Conservation (phyloP, 2,329 filamentous ascomycete species). For the Bertia moriformis region DNA sequence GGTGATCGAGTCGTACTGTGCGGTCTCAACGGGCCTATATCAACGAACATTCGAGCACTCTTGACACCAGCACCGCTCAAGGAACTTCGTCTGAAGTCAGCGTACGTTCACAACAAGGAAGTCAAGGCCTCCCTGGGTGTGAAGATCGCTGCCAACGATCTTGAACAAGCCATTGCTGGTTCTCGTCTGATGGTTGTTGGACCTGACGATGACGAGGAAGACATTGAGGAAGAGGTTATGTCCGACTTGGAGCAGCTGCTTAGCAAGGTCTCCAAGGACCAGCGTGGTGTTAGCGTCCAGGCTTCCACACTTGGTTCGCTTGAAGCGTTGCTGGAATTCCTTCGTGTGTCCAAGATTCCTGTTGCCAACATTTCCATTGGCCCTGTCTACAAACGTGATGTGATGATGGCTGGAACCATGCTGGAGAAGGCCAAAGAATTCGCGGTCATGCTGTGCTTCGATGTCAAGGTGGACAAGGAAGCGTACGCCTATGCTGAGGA, state of each 20-base stretch:
- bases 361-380: conserved; percentile 95
- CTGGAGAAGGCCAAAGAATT: conserved; percentile 87
- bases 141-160: conserved; percentile 92
- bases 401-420: conserved; percentile 92
- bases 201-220: conserved; percentile 89
- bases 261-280: conserved; percentile 78
- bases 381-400: conserved; percentile 93
- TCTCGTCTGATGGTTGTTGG: conserved; percentile 89
- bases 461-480: conserved; percentile 98
- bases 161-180: conserved; percentile 91
- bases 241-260: conserved; percentile 82
- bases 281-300: conserved; percentile 90
- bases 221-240: conserved; percentile 93
- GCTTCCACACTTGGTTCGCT: conserved; percentile 94
- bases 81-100: conserved; percentile 86
- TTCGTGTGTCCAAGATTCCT: conserved; percentile 90
- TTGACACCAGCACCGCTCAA: conserved; percentile 85
- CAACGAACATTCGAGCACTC: conserved; percentile 86
- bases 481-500: conserved; percentile 82
- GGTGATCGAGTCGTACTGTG: conserved; percentile 90
- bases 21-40: conserved; percentile 89
- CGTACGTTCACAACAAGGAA: conserved; percentile 97
- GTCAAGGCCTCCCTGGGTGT: conserved; percentile 97
- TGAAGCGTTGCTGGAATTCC: conserved; percentile 89
- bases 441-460: conserved; percentile 99